A percentile compares a stretch with the other conserved stretches of the same genome.
Evolutionary conservation across 441 rosid species (phyloP).

Genomic region (Pelargonium fulgidum): DNA sequence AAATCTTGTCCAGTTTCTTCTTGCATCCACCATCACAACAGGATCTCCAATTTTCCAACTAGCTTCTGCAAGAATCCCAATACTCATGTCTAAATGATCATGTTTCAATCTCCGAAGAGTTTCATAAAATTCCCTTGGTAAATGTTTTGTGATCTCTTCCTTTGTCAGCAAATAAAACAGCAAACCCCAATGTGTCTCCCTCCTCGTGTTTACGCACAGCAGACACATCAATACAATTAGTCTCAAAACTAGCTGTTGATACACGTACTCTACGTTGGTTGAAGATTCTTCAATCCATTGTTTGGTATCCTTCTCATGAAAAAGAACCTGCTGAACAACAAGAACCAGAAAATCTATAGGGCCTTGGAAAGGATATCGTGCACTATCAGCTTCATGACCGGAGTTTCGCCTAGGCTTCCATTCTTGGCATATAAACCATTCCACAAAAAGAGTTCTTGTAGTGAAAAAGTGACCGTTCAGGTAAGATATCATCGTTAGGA

Average conservation of each 20-base stretch:
- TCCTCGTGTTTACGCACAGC: not conserved
- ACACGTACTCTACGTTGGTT: not conserved
- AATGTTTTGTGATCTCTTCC: not conserved
- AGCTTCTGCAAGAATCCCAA: not conserved
- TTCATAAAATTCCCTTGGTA: not conserved
- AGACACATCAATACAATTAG: not conserved
- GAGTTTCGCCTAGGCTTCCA: not conserved
- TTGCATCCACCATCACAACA: constrained; percentile 1
- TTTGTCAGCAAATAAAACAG: not conserved
- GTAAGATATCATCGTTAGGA: constrained; percentile 1
- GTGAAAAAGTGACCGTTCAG: not conserved
- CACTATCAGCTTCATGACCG: too few relatives aligned
- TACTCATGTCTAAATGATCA: not conserved
- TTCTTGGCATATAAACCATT: not conserved
- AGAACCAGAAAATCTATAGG: not conserved
- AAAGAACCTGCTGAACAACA: not conserved
- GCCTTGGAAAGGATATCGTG: not conserved
- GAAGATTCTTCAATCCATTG: not conserved
- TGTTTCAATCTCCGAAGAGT: not conserved
- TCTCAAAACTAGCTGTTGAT: constrained; percentile 2
- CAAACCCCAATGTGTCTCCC: not conserved
- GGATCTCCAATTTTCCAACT: not conserved
- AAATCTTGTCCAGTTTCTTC: not conserved
- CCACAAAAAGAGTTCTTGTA: constrained; percentile 6
- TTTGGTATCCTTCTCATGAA: not conserved